Evolutionary conservation across 345 rosid species (phyloP), one percentile per base, ranked within the genome.

Genomic region (Lepidium didymum): DNA sequence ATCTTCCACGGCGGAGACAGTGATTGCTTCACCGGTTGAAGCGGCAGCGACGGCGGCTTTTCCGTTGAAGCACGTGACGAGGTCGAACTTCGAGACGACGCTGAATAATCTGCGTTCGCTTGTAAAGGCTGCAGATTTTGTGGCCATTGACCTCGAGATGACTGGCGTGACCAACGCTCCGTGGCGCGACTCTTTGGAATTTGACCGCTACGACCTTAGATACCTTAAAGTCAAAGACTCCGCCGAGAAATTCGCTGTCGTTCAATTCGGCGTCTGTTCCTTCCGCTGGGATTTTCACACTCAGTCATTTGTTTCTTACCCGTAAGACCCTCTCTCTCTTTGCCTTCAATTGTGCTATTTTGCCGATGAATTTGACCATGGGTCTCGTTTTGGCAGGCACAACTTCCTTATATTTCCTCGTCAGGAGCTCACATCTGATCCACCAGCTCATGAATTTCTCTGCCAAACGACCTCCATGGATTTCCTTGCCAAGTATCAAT

Each of bases 231-330:
- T 91, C 67, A 91, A 87, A 78, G 97, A 94, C 66, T 94, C 99
- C 63, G 99, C 88, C 38, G 95, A 91, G 85, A 91, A 87, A 69
- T 91, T 94, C 78, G 97, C 95, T 62, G 92, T 91, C 60, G 79
- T 94, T 53, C 99, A 94, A 74, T 85, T 94, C 80, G 99, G 99
- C 5, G 91, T 94, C 10, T 94, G 95, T 55, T 97, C 99, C 35
- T 91, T 91, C 53, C 88, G 87, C 3, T 94, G 99, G 99, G 97
- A 94, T 75, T 55, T 85, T 1, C 81, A 18, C 52, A 76, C 85
- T 51, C 79, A 77, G 8, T 80, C 90, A 66, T 91, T 91, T 79
- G 35, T 86, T 19, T 86, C 97, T 34, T 73, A 87, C 52, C 99
- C 97, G 95, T 92, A 16, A 74, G 92, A 74, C n/a, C 43, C 53